These are phyloP conservation scores for Pichia cephalocereana DNA, from an alignment of 805 yeast genomes.

Conservation along the genomic window DNA sequence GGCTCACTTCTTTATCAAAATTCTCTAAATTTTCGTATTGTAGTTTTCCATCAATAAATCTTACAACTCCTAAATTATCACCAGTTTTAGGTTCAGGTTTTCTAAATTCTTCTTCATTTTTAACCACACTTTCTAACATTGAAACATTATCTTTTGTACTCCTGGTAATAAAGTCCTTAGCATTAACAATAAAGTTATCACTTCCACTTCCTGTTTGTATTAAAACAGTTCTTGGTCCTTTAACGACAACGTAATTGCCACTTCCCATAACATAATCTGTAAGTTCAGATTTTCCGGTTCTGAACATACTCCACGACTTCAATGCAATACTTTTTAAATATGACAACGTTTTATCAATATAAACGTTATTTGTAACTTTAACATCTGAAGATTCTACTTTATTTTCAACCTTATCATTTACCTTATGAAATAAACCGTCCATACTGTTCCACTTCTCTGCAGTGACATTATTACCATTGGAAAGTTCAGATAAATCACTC, in stretches of 20 bases:
- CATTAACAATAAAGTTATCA: constrained; percentile 15
- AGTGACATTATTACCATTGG: constrained; percentile 7
- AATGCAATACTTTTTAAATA: not conserved
- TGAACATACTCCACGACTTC: not conserved
- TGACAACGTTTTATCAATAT: not conserved
- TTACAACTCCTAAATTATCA: constrained; percentile 42
- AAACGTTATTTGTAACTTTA: not conserved
- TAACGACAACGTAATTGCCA: constrained; percentile 37
- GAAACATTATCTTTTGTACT: constrained; percentile 2
- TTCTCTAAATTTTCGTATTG: constrained; percentile 35
- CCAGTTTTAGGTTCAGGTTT: constrained; percentile 22
- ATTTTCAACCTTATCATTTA: not conserved
- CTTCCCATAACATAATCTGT: constrained; percentile 24
- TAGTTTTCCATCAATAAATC: constrained; percentile 34
- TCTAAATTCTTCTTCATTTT: constrained; percentile 11
- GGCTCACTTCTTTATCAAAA: constrained; percentile 29
- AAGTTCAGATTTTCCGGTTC: not conserved
- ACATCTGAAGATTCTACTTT: not conserved
- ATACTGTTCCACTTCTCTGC: constrained; percentile 11
- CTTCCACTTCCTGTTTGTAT: constrained; percentile 35
- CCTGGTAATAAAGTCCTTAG: not conserved
- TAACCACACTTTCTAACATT: constrained; percentile 18
- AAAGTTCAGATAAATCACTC: constrained; percentile 37
- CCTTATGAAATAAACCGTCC: constrained; percentile 4
- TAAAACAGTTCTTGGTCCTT: constrained; percentile 46